These are phyloP conservation scores for Hibiscus tridactylites DNA, from an alignment of 345 rosid species.

Conservation along the genomic window DNA sequence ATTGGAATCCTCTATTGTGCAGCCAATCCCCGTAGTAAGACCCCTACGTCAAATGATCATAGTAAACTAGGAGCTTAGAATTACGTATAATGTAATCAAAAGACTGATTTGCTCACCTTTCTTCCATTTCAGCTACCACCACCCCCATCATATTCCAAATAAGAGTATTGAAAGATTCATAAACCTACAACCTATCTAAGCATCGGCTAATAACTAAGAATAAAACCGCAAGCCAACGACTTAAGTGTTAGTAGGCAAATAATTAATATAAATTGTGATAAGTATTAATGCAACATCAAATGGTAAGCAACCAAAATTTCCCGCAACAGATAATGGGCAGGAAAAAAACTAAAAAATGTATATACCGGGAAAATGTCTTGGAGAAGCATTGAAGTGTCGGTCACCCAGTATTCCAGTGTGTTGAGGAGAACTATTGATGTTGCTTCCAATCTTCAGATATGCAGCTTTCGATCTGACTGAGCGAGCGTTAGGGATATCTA, in stretches of 20 bases:
- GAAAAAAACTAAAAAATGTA: background rate
- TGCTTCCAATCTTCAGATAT: background rate
- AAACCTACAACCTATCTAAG: background rate
- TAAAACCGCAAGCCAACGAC: background rate
- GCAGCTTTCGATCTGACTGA: background rate
- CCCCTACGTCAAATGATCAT: background rate
- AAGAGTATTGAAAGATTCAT: background rate
- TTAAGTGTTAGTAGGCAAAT: background rate
- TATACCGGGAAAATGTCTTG: background rate
- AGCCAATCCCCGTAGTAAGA: too few relatives aligned
- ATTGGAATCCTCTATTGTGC: background rate
- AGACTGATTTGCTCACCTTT: background rate
- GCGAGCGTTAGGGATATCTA: background rate
- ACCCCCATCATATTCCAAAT: background rate
- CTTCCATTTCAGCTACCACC: background rate
- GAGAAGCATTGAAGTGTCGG: background rate
- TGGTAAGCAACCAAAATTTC: background rate
- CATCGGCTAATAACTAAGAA: background rate
- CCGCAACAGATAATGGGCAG: background rate
- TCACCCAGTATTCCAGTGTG: constrained; percentile 1
- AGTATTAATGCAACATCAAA: background rate
- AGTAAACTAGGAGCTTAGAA: too few relatives aligned
- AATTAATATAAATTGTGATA: background rate
- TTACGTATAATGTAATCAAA: too few relatives aligned
- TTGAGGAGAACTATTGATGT: background rate